These are phyloP conservation scores for Pythium brassicae DNA, from an alignment of 352 stramenopile species.

Conservation along the genomic window DNA sequence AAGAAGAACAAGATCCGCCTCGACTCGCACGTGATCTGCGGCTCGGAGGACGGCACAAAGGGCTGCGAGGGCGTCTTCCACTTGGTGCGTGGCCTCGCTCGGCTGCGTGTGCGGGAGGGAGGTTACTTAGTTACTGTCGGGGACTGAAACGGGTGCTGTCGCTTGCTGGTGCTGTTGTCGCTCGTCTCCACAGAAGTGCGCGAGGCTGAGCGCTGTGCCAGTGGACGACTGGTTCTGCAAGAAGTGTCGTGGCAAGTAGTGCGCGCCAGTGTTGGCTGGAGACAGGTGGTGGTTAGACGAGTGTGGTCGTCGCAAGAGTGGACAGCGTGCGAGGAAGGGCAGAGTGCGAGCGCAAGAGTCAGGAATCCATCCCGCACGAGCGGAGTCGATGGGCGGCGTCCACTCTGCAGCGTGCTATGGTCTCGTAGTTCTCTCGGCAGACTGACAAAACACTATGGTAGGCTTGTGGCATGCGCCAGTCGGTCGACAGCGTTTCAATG, in stretches of 20 bases:
- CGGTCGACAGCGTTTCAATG: too few relatives aligned
- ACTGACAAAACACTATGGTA: too few relatives aligned
- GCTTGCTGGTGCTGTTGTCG: neutral
- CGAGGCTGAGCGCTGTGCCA: conserved; percentile 66
- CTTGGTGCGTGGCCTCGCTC: conserved; percentile 40
- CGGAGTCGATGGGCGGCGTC: neutral
- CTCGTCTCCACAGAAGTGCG: conserved; percentile 71
- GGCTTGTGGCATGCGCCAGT: too few relatives aligned
- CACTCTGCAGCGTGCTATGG: neutral
- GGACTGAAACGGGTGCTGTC: neutral
- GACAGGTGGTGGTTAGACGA: neutral
- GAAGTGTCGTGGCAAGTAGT: conserved; percentile 32
- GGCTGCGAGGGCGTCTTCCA: conserved; percentile 88
- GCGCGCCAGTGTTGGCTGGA: neutral
- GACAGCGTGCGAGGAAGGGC: neutral
- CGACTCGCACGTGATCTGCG: conserved; percentile 89
- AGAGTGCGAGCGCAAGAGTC: neutral
- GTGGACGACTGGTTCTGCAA: conserved; percentile 89
- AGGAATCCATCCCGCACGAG: neutral
- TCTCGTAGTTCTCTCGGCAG: too few relatives aligned
- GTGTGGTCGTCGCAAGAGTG: neutral
- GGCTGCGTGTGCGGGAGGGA: too few relatives aligned
- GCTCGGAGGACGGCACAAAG: conserved; percentile 81
- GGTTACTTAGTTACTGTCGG: too few relatives aligned
- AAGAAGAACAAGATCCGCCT: conserved; percentile 87